Evolutionary conservation across 768 basidiomycete genomes (phyloP).

Genomic region (Mycena kentingensis): DNA sequence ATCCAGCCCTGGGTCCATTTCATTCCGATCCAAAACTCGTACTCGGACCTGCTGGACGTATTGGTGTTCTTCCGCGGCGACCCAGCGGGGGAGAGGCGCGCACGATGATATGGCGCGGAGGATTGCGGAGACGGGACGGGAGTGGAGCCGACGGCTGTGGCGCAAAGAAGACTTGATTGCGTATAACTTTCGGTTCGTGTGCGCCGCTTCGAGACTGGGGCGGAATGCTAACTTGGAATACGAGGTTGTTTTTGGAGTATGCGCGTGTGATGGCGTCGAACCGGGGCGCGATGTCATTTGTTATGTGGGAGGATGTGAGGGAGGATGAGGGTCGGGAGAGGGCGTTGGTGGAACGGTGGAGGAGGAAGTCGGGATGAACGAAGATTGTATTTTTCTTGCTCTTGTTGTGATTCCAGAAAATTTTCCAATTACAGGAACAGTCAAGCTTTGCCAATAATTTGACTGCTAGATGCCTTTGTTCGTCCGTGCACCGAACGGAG

Average conservation of each 20-base stretch:
- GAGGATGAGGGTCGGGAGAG: conserved; percentile 6
- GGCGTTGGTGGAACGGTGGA: conserved; percentile 8
- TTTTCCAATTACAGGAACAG: too few relatives aligned
- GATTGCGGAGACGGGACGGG: conserved; percentile 57
- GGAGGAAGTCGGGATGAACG: background rate
- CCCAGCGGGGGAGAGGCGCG: conserved; percentile 47
- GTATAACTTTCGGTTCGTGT: conserved; percentile 56
- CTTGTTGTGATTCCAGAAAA: too few relatives aligned
- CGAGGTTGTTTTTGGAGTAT: conserved; percentile 58
- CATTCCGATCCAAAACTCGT: conserved; percentile 63
- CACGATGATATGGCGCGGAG: conserved; percentile 60
- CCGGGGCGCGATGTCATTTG: conserved; percentile 43
- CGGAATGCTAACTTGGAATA: background rate
- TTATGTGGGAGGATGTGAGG: conserved; percentile 15
- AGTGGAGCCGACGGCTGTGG: conserved; percentile 63
- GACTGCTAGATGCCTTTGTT: too few relatives aligned
- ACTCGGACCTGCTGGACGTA: conserved; percentile 67
- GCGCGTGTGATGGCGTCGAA: conserved; percentile 52
- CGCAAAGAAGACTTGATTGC: conserved; percentile 60
- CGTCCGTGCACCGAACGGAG: too few relatives aligned
- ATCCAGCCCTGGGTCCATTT: conserved; percentile 73
- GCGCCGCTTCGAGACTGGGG: background rate
- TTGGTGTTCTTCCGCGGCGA: conserved; percentile 73
- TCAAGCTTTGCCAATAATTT: too few relatives aligned
- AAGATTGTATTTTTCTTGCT: too few relatives aligned